phyloP scores from a whole-genome alignment of 805 yeast genomes.

The Saturnispora halmiae region DNA sequence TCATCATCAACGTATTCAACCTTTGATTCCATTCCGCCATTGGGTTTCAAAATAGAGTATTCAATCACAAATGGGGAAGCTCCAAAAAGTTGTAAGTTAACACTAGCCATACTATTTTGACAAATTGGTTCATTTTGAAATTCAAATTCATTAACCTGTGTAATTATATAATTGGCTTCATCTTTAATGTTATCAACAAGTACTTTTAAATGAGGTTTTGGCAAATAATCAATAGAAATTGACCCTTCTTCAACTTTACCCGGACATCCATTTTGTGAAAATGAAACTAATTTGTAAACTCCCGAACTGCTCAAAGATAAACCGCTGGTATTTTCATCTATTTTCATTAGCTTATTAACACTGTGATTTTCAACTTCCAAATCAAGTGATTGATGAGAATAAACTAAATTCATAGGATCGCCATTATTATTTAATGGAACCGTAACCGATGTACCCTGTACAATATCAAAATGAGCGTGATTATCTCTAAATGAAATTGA shows the following conservation, averaged over 20 bases:
- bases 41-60: conserved; percentile 54
- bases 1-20: conserved; percentile 39
- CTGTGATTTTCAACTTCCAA: conserved; percentile 5
- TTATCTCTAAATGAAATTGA: conserved; percentile 28
- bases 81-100: conserved; percentile 42
- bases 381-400: conserved; percentile 23
- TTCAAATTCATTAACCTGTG: too few relatives aligned
- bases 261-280: conserved; percentile 36
- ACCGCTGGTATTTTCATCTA: conserved; percentile 21
- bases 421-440: conserved; percentile 45
- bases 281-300: conserved; percentile 32
- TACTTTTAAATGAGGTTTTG: conserved; percentile 24
- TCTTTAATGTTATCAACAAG: background rate
- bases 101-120: conserved; percentile 18
- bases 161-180: too few relatives aligned
- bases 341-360: conserved; percentile 13
- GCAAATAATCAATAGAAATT: conserved; percentile 22
- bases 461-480: conserved; percentile 31
- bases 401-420: conserved; percentile 26
- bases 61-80: conserved; percentile 58
- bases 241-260: conserved; percentile 29
- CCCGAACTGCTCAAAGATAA: conserved; percentile 35
- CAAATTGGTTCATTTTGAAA: conserved; percentile 17
- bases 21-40: conserved; percentile 36
- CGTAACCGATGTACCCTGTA: conserved; percentile 50